Evolutionary conservation across 2,329 filamentous ascomycete genomes (phyloP).

Genomic region (Xylariaceae sp.): DNA sequence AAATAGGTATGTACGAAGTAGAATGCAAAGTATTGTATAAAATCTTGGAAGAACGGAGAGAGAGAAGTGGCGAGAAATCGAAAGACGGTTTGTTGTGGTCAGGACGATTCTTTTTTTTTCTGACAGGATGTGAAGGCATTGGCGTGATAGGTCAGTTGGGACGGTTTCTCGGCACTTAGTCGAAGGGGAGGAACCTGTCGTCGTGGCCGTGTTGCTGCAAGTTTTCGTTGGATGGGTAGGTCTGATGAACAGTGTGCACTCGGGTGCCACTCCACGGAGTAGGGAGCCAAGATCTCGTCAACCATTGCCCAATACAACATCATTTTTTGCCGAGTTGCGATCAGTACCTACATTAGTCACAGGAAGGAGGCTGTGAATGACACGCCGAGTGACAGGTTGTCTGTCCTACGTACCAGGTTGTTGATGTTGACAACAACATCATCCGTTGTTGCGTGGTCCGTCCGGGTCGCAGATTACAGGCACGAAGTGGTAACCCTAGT

Average conservation of each 20-base stretch:
- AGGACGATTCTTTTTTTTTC: too few relatives aligned
- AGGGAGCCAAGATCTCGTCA: not conserved
- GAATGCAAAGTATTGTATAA: too few relatives aligned
- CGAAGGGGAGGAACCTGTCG: not conserved
- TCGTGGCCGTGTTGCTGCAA: too few relatives aligned
- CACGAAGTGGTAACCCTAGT: too few relatives aligned
- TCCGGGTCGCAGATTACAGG: not conserved
- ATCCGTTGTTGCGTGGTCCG: not conserved
- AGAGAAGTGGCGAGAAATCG: too few relatives aligned
- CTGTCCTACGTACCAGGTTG: not conserved
- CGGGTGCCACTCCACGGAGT: not conserved
- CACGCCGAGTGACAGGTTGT: not conserved
- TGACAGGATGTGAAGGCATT: not conserved
- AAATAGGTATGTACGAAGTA: too few relatives aligned
- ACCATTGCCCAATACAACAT: not conserved
- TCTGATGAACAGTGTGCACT: not conserved
- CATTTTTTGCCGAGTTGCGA: not conserved
- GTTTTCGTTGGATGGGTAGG: not conserved
- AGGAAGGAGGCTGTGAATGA: not conserved
- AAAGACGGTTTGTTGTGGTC: too few relatives aligned
- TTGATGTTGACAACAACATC: not conserved
- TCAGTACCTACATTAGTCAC: not conserved
- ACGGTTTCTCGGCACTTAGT: not conserved
- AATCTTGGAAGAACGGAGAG: too few relatives aligned
- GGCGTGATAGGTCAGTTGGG: not conserved